Conservation (phyloP, 108 stramenopile species). For the Tribonema minus region DNA sequence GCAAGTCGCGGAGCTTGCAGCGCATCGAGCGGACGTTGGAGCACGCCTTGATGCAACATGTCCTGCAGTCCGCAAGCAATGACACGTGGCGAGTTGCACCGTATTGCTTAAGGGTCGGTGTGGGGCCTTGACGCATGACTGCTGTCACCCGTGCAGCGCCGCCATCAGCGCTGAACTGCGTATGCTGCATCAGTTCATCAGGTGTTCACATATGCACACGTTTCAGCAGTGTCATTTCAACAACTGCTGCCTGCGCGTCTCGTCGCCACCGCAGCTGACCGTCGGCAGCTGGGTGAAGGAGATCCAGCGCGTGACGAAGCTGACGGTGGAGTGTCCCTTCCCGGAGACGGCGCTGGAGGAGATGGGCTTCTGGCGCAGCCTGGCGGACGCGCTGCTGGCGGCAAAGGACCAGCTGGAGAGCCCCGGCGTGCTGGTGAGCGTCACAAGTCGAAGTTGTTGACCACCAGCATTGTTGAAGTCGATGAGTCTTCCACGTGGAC, state of each 20-base stretch:
- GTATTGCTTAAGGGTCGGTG: neutral
- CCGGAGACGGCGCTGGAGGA: conserved; percentile 54
- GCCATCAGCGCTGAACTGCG: neutral
- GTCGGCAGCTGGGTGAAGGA: conserved; percentile 55
- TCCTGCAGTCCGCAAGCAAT: too few species aligned
- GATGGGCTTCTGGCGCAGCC: conserved; percentile 49
- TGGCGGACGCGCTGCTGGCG: conserved; percentile 48
- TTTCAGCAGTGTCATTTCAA: neutral
- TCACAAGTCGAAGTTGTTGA: too few species aligned
- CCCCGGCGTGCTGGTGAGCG: neutral
- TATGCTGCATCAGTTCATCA: neutral
- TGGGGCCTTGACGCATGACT: neutral
- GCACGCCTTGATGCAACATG: too few species aligned
- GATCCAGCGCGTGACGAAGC: conserved; percentile 49
- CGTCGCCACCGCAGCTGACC: conserved; percentile 14
- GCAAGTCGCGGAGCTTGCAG: neutral
- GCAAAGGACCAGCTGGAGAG: conserved; percentile 47
- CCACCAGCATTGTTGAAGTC: too few species aligned
- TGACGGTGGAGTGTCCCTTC: conserved; percentile 36
- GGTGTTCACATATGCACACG: neutral
- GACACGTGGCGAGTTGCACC: too few species aligned
- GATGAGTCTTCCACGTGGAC: too few species aligned
- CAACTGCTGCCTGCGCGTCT: neutral
- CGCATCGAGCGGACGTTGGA: neutral
- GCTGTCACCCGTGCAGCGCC: neutral